Evolutionary conservation across 1,139 yeast species (phyloP).

Genomic region (Suhomyces terraborum): DNA sequence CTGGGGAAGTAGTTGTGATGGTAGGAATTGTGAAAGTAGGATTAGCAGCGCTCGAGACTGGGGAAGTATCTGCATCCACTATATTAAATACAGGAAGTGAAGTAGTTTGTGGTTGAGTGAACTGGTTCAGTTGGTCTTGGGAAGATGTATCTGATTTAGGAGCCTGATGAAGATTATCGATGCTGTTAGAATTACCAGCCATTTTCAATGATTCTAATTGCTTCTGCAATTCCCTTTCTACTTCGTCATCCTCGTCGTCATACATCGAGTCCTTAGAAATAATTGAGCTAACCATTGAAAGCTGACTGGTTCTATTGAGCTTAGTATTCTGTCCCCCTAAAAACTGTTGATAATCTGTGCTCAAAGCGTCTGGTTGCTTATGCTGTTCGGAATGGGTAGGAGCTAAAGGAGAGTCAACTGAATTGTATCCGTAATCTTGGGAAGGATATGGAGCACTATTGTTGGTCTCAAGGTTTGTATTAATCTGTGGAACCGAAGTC

Average conservation of each 20-base stretch:
- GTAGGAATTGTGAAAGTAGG: slow-evolving; percentile 6
- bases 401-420: not conserved
- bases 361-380: slow-evolving; percentile 19
- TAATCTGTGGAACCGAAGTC: slow-evolving; percentile 18
- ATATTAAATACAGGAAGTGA: slow-evolving; percentile 23
- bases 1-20: slow-evolving; percentile 9
- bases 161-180: not conserved
- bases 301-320: slow-evolving; percentile 32
- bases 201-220: slow-evolving; percentile 42
- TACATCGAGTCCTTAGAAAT: slow-evolving; percentile 39
- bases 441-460: slow-evolving; percentile 12
- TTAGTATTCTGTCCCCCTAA: slow-evolving; percentile 19
- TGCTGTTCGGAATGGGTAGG: slow-evolving; percentile 16
- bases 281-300: slow-evolving; percentile 49
- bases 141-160: not conserved
- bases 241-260: slow-evolving; percentile 36
- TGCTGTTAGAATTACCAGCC: slow-evolving; percentile 21
- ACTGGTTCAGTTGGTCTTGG: not conserved
- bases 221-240: slow-evolving; percentile 43
- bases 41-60: not conserved
- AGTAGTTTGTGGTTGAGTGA: not conserved
- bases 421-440: not conserved
- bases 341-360: slow-evolving; percentile 35
- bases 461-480: slow-evolving; percentile 7
- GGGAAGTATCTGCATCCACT: slow-evolving; percentile 14